These are phyloP conservation scores for Cryptosporidium sp. DNA, from an alignment of 169 alveolate genomes.

Conservation along the genomic window DNA sequence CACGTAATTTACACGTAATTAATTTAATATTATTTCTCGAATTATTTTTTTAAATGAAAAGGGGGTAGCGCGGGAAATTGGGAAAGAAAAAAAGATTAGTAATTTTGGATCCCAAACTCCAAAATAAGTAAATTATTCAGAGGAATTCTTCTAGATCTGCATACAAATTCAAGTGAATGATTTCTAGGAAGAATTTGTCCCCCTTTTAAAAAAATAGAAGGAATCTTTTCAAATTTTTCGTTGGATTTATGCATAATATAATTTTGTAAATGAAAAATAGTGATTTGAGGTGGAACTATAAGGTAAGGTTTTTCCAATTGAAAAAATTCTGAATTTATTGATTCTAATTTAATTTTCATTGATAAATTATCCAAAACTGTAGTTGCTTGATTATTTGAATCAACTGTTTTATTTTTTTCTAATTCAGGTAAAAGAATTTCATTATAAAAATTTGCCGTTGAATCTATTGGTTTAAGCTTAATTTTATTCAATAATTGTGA, in stretches of 20 bases:
- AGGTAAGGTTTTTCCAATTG: constrained; percentile 34
- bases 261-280: constrained; percentile 43
- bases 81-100: not conserved
- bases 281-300: constrained; percentile 70
- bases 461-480: constrained; percentile 7
- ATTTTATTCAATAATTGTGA: constrained; percentile 2
- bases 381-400: not conserved
- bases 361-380: not conserved
- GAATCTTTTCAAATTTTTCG: constrained; percentile 2
- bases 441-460: constrained; percentile 8
- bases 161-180: constrained; percentile 64
- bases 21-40: no score
- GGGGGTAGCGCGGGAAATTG: not conserved
- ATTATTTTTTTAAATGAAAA: no score
- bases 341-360: constrained; percentile 24
- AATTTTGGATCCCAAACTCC: not conserved
- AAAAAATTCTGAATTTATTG: not conserved
- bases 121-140: constrained; percentile 3
- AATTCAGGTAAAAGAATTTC: constrained; percentile 20
- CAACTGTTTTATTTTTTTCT: not conserved
- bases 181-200: constrained; percentile 53
- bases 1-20: not conserved
- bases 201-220: constrained; percentile 20
- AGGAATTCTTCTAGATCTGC: constrained; percentile 64
- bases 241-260: constrained; percentile 40